Conservation (phyloP, 1,139 yeast genomes). For the Hyphopichia fennica region DNA sequence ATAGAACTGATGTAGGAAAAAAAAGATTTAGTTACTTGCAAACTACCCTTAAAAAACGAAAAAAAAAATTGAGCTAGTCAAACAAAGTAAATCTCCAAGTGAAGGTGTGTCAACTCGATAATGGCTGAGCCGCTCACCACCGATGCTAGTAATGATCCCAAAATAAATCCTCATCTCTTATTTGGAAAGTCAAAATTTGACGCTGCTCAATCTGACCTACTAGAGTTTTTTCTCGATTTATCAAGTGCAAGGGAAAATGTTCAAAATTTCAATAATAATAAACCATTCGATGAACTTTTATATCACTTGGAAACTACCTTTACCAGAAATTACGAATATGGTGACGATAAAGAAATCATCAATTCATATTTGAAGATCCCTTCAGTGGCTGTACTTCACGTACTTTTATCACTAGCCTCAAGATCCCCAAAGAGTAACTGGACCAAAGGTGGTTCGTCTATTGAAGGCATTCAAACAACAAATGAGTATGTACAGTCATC, state of each 20-base stretch:
- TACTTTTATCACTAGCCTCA: slow-evolving; percentile 32
- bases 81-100: too few species aligned
- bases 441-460: slow-evolving; percentile 15
- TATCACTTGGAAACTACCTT: slow-evolving; percentile 24
- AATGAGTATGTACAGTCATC: slow-evolving; percentile 18
- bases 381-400: slow-evolving; percentile 24
- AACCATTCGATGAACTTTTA: slow-evolving; percentile 32
- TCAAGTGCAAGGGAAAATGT: slow-evolving; percentile 9
- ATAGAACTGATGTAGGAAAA: too few species aligned
- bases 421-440: slow-evolving; percentile 27
- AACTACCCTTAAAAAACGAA: too few species aligned
- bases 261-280: slow-evolving; percentile 25
- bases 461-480: slow-evolving; percentile 20
- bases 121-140: neutral
- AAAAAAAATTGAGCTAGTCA: too few species aligned
- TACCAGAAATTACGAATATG: slow-evolving; percentile 5
- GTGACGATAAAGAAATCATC: neutral
- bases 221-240: slow-evolving; percentile 26
- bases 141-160: neutral
- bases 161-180: slow-evolving; percentile 1
- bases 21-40: too few species aligned
- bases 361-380: slow-evolving; percentile 15
- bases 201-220: slow-evolving; percentile 17
- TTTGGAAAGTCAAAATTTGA: neutral
- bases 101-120: neutral